Base-by-base conservation (phyloP, 352 stramenopile species). In the Lagenidium giganteum region DNA sequence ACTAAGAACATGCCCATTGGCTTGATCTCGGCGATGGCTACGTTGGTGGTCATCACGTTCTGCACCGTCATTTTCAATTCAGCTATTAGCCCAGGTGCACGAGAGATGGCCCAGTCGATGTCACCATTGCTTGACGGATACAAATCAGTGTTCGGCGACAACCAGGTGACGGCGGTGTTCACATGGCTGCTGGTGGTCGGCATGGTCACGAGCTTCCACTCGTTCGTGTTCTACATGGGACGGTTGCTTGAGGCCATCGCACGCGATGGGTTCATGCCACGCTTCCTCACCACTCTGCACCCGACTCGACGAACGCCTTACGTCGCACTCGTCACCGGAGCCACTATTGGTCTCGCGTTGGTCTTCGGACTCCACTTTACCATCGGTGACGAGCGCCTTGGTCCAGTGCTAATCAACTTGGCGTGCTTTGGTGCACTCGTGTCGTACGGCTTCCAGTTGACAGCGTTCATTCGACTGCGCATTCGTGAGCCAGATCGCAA, bases 191-290 rank as follows among this genome's bases (percentile, higher is more conserved):
- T 57, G 17, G 46, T 57, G 21, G 48, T 57, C 4, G 48, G 48
- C 6, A 22, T 57, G 3, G 14, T 57, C n/a, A 28, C 30, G 2
- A 46, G 28, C 18, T 57, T 57, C 26, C 48, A 57, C 34, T 57
- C 48, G 31, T 57, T 57, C 42, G 51, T 57, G 4, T 57, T 44
- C 21, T 57, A 41, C 48, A 57, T 57, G 48, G 48, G 48, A 4
- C 39, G 41, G 5, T 26, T 57, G 7, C 20, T 57, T 16, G 32
- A 42, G 17, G 48, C 48, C 5, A 57, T 57, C 37, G 48, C 48
- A 8, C 39, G 42, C 26, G 48, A 57, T 38, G 48, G 48, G 3
- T 57, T 39, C 26, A 17, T 57, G 11, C 48, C 48, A 3, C 2
- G 26, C 20, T 4, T 57, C 5, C 20, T 57, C 5, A 50, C 43